Base-by-base conservation (phyloP, 805 yeast species). In the Isabelozyma gotoi region DNA sequence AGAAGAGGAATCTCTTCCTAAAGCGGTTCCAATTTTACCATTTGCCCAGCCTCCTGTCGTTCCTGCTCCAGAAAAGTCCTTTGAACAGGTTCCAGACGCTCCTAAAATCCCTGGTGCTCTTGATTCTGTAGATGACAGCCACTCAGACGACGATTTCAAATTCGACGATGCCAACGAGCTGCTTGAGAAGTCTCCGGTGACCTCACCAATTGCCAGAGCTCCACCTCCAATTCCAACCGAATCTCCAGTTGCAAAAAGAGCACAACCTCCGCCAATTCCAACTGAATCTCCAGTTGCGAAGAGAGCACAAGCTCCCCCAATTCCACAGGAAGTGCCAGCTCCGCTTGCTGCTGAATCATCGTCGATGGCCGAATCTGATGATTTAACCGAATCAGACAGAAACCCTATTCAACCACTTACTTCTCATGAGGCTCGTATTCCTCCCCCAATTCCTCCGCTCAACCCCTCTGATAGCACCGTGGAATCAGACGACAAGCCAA, bases 11-110 rank as follows among this genome's bases (percentile, higher is more conserved):
- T 53, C 56, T 4, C 36, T 53, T 0, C 63, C 72, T 6, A 59
- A 59, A 17, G 74, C 82, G 0, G 62, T 79, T 43, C 82, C 85
- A 3, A 68, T 78, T n/a, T 57, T 80, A 57, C 83, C 85, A 15
- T 68, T 75, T 58, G 75, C 76, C 2, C 65, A 59, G 33, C 74
- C 78, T 7, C 56, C 55, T 24, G 59, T 66, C 2, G 41, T 65
- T 11, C 52, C 66, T 6, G 34, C 7, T 17, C 17, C 12, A n/a
- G 31, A 19, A 7, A 12, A 20, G 14, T 18, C 16, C n/a, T 12
- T 15, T 10, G 36, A 34, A 17, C 19, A 17, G 19, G 36, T 16
- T 17, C 19, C 36, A 3, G n/a, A 8, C 3, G 20, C 19, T 12
- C 19, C 20, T 1, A 33, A 17, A 38, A 12, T 45, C 44, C 5